Evolutionary conservation across 352 stramenopile species (phyloP), one percentile per base, ranked within the genome.

Genomic region (Blastocystis sp.): DNA sequence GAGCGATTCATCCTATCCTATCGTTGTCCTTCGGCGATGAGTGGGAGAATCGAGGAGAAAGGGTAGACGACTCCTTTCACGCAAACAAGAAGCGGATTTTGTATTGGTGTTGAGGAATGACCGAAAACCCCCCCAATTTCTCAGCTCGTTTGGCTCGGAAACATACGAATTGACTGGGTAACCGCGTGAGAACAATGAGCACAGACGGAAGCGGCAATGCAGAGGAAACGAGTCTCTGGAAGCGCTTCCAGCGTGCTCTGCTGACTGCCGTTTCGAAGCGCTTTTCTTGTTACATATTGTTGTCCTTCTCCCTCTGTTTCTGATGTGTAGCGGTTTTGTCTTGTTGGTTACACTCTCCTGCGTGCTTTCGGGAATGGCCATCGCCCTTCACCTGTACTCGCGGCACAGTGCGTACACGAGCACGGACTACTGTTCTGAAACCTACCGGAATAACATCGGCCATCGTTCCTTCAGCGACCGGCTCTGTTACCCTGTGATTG

Each of bases 401-500:
- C 38, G 21, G 14, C 59, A 61, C 17, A 70, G 53, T 3, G 10
- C 53, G 9, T 23, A 38, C 3, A 53, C 45, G 38, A 43, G 66
- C 21, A 64, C 53, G 21, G 74, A 84, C 48, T 84, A 84, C 21
- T 84, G 74, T 19, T 84, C 74, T 3, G 10, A 19, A 59, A 84
- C 48, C 1, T 84, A 84, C n/a, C 0, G 3, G 7, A 84, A 84
- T 56, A 84, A 84, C 60, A 70, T 84, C 52, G 74, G 74, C n/a
- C 74, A 84, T 69, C 74, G 74, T 53, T 84, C 86, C 7, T 90
- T 89, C 21, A 19, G 14, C n/a, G 43, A 88, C 23, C 60, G 65
- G 4, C 45, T 56, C 7, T 89, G 84, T 60, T 62, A 77, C 23
- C 70, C 86, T n/a, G 92, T 93, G 19, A 96, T 98, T 76, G 95